Percentiles rank a stretch among this genome's conserved stretches.
These are phyloP conservation scores for Oryza officinalis DNA, from an alignment of 176 grass and related monocot genomes.

Conservation along the genomic window DNA sequence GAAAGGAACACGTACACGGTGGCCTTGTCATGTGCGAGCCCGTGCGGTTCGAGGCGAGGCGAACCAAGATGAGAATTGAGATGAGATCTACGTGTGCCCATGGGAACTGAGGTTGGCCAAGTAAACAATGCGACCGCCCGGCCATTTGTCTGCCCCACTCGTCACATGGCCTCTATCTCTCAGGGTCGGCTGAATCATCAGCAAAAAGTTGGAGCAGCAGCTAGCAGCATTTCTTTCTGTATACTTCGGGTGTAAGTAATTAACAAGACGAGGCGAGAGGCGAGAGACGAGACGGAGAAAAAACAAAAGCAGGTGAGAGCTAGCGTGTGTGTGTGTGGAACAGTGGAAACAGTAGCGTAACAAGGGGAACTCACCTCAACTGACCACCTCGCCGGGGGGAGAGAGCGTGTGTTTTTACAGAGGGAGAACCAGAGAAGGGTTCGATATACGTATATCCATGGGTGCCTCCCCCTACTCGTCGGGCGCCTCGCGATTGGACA, in stretches of 20 bases:
- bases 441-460: not conserved
- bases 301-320: too few relatives aligned
- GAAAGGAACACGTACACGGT: not conserved
- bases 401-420: too few relatives aligned
- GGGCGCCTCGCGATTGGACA: not conserved
- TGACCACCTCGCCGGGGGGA: too few relatives aligned
- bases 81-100: not conserved
- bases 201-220: not conserved
- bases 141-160: not conserved
- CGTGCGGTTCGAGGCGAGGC: not conserved
- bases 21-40: not conserved
- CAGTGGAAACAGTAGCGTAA: too few relatives aligned
- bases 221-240: not conserved
- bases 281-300: not conserved
- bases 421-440: too few relatives aligned
- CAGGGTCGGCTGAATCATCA: not conserved
- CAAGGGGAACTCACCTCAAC: too few relatives aligned
- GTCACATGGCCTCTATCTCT: not conserved
- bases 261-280: too few relatives aligned
- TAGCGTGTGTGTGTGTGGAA: too few relatives aligned
- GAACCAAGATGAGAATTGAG: not conserved
- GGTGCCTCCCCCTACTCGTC: not conserved
- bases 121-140: constrained; percentile 2
- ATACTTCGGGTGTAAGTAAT: too few relatives aligned
- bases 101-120: not conserved